phyloP scores from a whole-genome alignment of 352 stramenopile genomes.

The Phytophthora tentaculata region DNA sequence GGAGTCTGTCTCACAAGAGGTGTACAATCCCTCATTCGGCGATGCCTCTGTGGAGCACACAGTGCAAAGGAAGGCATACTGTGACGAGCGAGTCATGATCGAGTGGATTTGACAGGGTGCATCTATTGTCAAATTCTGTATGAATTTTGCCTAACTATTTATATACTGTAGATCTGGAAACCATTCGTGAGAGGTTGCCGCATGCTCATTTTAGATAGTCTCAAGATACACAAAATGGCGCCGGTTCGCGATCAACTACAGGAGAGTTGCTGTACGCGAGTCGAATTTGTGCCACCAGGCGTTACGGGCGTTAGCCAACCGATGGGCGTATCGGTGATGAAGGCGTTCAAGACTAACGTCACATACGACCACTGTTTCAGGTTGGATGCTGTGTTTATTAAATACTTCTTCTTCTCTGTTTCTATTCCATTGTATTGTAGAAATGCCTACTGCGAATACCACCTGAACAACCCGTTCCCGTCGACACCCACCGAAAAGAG shows the following conservation, averaged over 20 bases:
- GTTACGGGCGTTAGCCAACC: conserved; percentile 20
- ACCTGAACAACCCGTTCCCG: neutral
- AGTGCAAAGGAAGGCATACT: too few species aligned
- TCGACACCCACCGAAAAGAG: neutral
- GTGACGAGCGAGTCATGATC: too few species aligned
- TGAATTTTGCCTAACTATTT: too few species aligned
- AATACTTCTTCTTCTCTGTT: too few species aligned
- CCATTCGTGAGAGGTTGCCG: neutral
- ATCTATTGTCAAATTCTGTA: too few species aligned
- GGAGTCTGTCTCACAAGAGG: too few species aligned
- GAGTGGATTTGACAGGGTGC: too few species aligned
- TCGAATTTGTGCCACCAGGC: conserved; percentile 14
- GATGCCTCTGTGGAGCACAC: too few species aligned
- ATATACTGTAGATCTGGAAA: conserved; percentile 1
- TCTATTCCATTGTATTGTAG: too few species aligned
- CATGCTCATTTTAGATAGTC: conserved; percentile 2
- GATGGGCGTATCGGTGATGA: conserved; percentile 24
- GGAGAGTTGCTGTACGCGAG: conserved; percentile 14
- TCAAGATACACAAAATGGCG: conserved; percentile 9
- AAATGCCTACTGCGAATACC: neutral
- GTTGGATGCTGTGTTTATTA: too few species aligned
- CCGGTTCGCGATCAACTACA: conserved; percentile 1
- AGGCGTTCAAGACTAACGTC: conserved; percentile 23
- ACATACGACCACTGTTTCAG: too few species aligned
- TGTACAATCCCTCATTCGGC: too few species aligned